Conservation (phyloP, 371 early-diverging fungal genomes). For the Syncephalastrum contaminatum region DNA sequence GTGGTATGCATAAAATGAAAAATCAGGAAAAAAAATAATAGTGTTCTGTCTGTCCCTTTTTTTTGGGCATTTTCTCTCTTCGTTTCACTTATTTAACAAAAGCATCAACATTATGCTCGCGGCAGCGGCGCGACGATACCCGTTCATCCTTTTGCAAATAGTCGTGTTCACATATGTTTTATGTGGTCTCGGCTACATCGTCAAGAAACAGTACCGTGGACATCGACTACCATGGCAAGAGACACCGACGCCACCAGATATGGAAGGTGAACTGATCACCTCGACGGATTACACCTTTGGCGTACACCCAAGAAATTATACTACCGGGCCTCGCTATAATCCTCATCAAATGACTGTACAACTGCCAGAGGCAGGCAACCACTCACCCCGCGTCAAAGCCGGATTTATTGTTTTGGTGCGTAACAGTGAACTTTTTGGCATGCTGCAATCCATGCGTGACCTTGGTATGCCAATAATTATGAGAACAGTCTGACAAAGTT, state of each 20-base stretch:
- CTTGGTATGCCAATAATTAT: conserved; percentile 26
- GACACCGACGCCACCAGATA: not conserved
- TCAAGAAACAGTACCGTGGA: not conserved
- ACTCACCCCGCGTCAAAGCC: conserved; percentile 46
- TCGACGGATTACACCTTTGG: conserved; percentile 3
- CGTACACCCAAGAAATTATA: conserved; percentile 24
- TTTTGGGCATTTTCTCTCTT: conserved; percentile 1
- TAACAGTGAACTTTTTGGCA: conserved; percentile 71
- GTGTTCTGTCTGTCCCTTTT: not conserved
- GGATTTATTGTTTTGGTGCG: conserved; percentile 63
- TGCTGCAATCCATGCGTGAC: conserved; percentile 64
- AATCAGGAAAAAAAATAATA: too few relatives aligned
- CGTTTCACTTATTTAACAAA: not conserved
- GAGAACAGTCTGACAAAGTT: not conserved
- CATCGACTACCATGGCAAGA: too few relatives aligned
- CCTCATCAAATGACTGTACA: conserved; percentile 24
- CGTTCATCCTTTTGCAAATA: conserved; percentile 21
- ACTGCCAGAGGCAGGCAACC: conserved; percentile 27
- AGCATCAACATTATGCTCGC: not conserved
- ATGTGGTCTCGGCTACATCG: conserved; percentile 15
- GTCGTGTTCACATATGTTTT: conserved; percentile 15
- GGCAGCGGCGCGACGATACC: conserved; percentile 10
- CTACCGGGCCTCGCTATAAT: conserved; percentile 25
- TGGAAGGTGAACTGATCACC: not conserved
- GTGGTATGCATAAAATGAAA: too few relatives aligned